These are phyloP conservation scores for Clathrus columnatus DNA, from an alignment of 768 basidiomycete species.

Conservation along the genomic window DNA sequence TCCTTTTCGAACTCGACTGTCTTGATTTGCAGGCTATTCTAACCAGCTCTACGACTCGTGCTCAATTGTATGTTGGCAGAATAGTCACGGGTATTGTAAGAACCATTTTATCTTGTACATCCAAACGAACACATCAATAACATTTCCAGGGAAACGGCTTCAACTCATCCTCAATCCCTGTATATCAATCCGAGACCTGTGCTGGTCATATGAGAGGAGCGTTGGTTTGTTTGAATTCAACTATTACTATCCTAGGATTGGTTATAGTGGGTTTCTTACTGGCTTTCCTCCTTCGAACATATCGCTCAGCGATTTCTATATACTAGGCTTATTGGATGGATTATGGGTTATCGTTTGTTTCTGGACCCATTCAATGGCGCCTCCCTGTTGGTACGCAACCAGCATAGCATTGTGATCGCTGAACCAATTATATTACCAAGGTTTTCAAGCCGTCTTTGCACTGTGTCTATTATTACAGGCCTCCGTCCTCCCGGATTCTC, in stretches of 20 bases:
- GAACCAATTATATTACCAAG: slow-evolving; percentile 13
- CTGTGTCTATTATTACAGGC: slow-evolving; percentile 28
- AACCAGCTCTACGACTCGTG: slow-evolving; percentile 31
- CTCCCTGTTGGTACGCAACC: slow-evolving; percentile 16
- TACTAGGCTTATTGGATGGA: slow-evolving; percentile 34
- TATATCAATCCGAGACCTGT: slow-evolving; percentile 34
- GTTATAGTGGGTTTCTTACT: slow-evolving; percentile 24
- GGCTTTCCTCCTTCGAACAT: not conserved
- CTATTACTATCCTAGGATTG: slow-evolving; percentile 31
- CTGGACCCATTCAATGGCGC: slow-evolving; percentile 19
- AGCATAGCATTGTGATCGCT: not conserved
- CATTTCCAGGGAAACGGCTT: slow-evolving; percentile 30
- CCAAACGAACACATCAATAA: not conserved
- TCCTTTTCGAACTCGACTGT: not conserved
- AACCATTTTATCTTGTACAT: not conserved
- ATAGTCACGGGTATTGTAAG: slow-evolving; percentile 31
- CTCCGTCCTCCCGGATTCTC: slow-evolving; percentile 30
- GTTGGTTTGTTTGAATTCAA: slow-evolving; percentile 30
- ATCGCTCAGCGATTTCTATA: not conserved
- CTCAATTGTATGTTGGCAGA: slow-evolving; percentile 30
- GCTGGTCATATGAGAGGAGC: slow-evolving; percentile 28
- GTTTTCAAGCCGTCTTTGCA: slow-evolving; percentile 33
- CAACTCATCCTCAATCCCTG: slow-evolving; percentile 33
- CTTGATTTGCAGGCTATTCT: slow-evolving; percentile 24
- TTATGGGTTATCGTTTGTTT: slow-evolving; percentile 31